Evolutionary conservation across 78 protist species (phyloP).

Genomic region (Mastigamoeba balamuthi): DNA sequence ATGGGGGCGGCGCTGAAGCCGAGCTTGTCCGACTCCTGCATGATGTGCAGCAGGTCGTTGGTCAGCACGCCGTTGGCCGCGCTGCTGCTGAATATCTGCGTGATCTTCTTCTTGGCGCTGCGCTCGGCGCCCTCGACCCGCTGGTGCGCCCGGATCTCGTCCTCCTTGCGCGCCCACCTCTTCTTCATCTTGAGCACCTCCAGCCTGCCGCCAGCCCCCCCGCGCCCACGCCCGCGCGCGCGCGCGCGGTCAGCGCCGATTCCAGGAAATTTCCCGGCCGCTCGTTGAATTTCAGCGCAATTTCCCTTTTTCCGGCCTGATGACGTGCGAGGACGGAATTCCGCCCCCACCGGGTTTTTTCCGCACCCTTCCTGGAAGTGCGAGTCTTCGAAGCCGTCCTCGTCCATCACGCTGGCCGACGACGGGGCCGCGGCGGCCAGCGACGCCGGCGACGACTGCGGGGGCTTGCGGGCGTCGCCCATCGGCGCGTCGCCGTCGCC

Average conservation of each 20-base stretch:
- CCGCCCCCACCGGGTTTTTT: too few species aligned
- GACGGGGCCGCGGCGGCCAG: conserved; percentile 1
- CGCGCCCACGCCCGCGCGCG: background rate
- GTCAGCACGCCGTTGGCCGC: conserved; percentile 53
- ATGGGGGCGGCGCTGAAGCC: conserved; percentile 45
- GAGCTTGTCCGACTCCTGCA: conserved; percentile 12
- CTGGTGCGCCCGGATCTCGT: conserved; percentile 20
- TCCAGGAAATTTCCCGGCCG: background rate
- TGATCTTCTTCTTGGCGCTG: conserved; percentile 9
- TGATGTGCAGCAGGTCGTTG: conserved; percentile 35
- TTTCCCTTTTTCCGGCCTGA: too few species aligned
- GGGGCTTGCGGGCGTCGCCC: too few species aligned
- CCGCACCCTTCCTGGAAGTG: conserved; percentile 51
- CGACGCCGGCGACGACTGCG: background rate
- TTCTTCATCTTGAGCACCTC: conserved; percentile 45
- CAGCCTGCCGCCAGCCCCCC: conserved; percentile 5
- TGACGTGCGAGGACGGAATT: too few species aligned
- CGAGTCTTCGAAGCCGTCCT: conserved; percentile 9
- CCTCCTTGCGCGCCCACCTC: conserved; percentile 40
- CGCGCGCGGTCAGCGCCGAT: background rate
- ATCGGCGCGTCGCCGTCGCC: conserved; percentile 2
- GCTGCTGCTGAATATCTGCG: conserved; percentile 24
- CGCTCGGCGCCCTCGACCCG: background rate
- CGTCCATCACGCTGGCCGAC: conserved; percentile 6
- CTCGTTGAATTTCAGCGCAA: background rate